Base-by-base conservation (phyloP, 2,329 filamentous ascomycete genomes). In the Dothideomycetidae sp. region DNA sequence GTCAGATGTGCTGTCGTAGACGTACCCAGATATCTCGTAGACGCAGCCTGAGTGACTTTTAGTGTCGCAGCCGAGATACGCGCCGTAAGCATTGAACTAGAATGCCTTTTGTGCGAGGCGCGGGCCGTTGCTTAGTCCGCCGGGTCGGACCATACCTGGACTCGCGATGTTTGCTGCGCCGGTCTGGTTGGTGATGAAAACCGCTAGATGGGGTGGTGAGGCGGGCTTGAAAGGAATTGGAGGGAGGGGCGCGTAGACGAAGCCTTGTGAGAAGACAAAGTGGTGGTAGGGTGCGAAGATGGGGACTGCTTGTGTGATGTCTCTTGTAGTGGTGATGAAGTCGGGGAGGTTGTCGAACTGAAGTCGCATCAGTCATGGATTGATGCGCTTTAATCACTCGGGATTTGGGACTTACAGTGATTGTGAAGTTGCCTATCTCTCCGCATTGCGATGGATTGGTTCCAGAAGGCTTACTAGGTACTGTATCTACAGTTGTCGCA, bases 231-330 rank as follows among this genome's bases (percentile, higher is more conserved):
- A 68, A 5, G 63, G 62, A 41, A 62, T 56, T 39, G 52, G 56
- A 29, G 59, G 58, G 28, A 59, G 57, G 3, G 63, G 61, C 19
- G 63, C 58, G 45, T 68, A 67, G 3, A 61, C 59, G 50, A 61
- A 70, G 14, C 66, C 67, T 39, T 63, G 57, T 29, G 63, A 63
- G 51, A 66, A 70, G 48, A 60, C 61, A 33, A 70, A 57, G 46
- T 70, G 65, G 38, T 66, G 60, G 44, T 68, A 68, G 1, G 66
- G 66, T 38, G 60, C 62, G 44, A 55, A 59, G 40, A 70, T 54
- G 30, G 61, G 59, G 7, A 61, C 57, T 12, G 51, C 48, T 19
- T 52, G 48, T 3, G 50, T 53, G 37, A 54, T 50, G 37, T 54
- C 50, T 10, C 48, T 51, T 5, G 53, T 53, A 31, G 44, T 46